A percentile compares a stretch with the other conserved stretches of the same genome.
Conservation (phyloP, 441 rosid genomes). For the Raphanus hybrid region DNA sequence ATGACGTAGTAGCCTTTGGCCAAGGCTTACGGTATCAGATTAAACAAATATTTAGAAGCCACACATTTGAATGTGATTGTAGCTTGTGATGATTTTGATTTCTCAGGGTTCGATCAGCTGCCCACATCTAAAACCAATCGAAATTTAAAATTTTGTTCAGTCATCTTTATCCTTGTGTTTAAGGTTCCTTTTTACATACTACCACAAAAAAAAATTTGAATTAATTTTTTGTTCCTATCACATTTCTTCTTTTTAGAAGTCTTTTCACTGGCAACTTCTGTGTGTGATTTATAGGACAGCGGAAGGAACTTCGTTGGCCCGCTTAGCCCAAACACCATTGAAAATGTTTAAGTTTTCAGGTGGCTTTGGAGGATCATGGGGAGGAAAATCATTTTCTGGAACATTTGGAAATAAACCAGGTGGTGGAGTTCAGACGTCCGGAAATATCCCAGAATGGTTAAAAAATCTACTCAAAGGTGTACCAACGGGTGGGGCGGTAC, state of each 20-base stretch:
- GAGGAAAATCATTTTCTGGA: conserved; percentile 1
- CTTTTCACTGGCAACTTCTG: not conserved
- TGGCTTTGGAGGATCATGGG: conserved; percentile 2
- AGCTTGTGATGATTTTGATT: not conserved
- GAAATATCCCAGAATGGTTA: not conserved
- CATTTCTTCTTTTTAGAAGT: not conserved
- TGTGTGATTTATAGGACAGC: conserved; percentile 6
- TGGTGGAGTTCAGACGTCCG: not conserved
- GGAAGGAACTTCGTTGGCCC: not conserved
- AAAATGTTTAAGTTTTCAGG: conserved; percentile 2
- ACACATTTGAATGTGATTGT: not conserved
- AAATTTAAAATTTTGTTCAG: not conserved
- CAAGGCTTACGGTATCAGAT: not conserved
- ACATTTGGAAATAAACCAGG: not conserved
- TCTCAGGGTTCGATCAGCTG: not conserved
- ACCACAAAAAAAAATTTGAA: not conserved
- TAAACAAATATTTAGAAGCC: not conserved
- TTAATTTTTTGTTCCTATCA: not conserved
- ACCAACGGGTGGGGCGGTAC: not conserved
- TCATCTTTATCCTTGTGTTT: not conserved
- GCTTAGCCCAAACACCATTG: not conserved
- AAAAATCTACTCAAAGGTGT: not conserved
- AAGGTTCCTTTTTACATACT: not conserved
- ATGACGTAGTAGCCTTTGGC: not conserved
- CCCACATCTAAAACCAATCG: not conserved